phyloP scores from a whole-genome alignment of 257 asterid genomes.

The Solanum virginianum region DNA sequence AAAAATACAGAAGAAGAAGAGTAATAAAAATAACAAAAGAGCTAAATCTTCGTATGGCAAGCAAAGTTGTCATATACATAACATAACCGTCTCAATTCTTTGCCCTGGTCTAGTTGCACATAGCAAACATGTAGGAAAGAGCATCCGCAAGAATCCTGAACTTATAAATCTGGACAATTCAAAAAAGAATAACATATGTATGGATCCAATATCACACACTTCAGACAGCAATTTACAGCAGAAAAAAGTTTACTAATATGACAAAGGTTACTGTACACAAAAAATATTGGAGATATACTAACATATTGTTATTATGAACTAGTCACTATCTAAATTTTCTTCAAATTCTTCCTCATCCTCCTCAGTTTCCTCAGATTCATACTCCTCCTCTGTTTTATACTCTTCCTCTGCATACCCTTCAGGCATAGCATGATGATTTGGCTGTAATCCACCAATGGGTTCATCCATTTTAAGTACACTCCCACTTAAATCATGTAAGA shows the following conservation, averaged over 20 bases:
- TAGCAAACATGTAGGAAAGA: neutral
- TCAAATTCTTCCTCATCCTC: too few relatives aligned
- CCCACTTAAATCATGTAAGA: too few relatives aligned
- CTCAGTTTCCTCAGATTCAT: too few relatives aligned
- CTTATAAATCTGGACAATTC: neutral
- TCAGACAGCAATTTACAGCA: slow-evolving; percentile 95
- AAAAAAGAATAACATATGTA: neutral
- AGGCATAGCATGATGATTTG: too few relatives aligned
- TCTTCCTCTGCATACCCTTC: too few relatives aligned
- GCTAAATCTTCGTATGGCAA: neutral
- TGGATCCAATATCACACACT: slow-evolving; percentile 82
- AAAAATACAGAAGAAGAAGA: neutral
- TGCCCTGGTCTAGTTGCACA: neutral
- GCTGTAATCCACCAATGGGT: too few relatives aligned
- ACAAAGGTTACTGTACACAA: too few relatives aligned
- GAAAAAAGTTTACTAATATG: slow-evolving; percentile 34
- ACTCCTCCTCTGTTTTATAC: too few relatives aligned
- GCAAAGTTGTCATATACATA: neutral
- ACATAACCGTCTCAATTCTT: neutral
- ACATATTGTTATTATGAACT: too few relatives aligned
- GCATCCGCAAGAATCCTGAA: neutral
- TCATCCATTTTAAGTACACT: too few relatives aligned
- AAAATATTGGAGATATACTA: too few relatives aligned
- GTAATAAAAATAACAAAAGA: neutral
- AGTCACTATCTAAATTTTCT: too few relatives aligned